Evolutionary conservation across 768 basidiomycete species (phyloP).

Genomic region (Rhodocollybia butyracea): DNA sequence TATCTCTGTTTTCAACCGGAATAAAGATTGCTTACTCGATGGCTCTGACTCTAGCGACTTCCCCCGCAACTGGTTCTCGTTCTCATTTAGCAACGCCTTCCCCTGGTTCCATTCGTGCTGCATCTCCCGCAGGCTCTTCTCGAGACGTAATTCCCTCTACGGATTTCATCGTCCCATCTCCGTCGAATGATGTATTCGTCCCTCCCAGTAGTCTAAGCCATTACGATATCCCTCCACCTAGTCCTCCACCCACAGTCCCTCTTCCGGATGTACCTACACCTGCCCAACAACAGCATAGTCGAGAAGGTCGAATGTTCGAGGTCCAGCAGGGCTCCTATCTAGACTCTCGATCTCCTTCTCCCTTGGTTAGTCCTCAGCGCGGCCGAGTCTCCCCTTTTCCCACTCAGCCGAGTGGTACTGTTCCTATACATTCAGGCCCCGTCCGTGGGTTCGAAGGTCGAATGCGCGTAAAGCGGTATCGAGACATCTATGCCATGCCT

Average conservation of each 20-base stretch:
- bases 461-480: constrained; percentile 26
- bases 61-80: neutral
- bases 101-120: neutral
- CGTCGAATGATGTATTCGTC: neutral
- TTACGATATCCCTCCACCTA: constrained; percentile 38
- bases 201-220: constrained; percentile 7
- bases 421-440: constrained; percentile 16
- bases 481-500: constrained; percentile 27
- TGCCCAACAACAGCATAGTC: constrained; percentile 11
- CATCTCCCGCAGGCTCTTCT: neutral
- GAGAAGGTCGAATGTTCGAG: neutral
- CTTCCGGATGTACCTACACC: constrained; percentile 30
- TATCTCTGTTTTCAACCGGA: neutral
- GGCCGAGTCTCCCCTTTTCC: constrained; percentile 54
- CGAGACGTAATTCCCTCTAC: constrained; percentile 5
- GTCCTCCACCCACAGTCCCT: constrained; percentile 44
- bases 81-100: neutral
- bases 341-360: neutral
- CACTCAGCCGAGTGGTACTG: constrained; percentile 26
- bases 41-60: neutral
- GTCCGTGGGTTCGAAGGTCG: constrained; percentile 21
- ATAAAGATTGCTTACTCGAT: neutral
- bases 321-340: neutral
- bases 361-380: constrained; percentile 23
- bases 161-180: constrained; percentile 11